Conservation (phyloP, 2,329 filamentous ascomycete species). For the Stenocarpella maydis region DNA sequence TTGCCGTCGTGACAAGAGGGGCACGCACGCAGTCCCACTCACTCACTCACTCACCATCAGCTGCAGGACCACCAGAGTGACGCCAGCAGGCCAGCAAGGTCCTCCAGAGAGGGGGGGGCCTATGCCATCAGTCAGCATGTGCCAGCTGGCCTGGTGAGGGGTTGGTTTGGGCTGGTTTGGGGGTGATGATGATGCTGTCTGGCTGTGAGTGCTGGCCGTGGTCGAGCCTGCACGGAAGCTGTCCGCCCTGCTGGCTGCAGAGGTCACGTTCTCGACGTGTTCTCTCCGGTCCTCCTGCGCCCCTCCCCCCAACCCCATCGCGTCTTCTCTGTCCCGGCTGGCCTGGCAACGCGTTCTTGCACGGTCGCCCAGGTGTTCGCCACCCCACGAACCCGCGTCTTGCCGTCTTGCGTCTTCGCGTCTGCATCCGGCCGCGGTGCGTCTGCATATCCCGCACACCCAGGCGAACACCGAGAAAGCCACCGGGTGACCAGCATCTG, state of each 20-base stretch:
- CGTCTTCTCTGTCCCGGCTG: conserved; percentile 15
- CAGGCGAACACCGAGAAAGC: conserved; percentile 16
- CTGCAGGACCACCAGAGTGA: background rate
- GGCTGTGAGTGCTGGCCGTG: conserved; percentile 5
- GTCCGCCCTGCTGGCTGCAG: conserved; percentile 11
- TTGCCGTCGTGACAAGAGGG: conserved; percentile 5
- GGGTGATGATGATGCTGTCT: background rate
- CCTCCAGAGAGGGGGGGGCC: background rate
- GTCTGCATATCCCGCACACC: background rate
- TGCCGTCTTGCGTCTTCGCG: no score
- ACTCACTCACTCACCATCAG: conserved; percentile 12
- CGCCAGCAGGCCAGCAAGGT: background rate
- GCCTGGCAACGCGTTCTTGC: background rate
- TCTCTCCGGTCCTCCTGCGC: no score
- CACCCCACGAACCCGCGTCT: conserved; percentile 25
- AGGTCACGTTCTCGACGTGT: conserved; percentile 32
- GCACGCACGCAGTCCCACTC: background rate
- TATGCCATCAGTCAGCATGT: conserved; percentile 24
- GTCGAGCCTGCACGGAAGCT: conserved; percentile 20
- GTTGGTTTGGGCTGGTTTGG: conserved; percentile 8
- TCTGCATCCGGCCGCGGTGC: conserved; percentile 1
- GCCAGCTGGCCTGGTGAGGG: conserved; percentile 28
- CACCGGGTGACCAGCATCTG: conserved; percentile 5
- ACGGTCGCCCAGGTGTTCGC: conserved; percentile 12
- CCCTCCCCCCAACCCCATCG: conserved; percentile 22